phyloP scores from a whole-genome alignment of 2,329 filamentous ascomycete species.

The Fusarium musae region DNA sequence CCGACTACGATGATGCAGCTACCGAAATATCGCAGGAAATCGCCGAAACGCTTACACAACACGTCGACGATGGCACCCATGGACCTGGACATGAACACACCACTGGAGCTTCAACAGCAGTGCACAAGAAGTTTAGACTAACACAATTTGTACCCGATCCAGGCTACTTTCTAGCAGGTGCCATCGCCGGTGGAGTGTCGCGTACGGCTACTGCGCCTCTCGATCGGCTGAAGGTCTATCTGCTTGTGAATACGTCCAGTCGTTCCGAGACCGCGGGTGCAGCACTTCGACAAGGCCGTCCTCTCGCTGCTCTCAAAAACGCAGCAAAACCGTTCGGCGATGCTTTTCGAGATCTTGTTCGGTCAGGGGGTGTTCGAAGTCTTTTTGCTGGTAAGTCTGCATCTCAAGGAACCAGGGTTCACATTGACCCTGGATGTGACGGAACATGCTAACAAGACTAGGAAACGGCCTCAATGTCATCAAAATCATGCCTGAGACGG shows the following conservation, averaged over 20 bases:
- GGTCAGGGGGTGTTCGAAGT: conserved; percentile 84
- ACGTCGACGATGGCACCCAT: conserved; percentile 52
- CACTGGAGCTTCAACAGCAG: conserved; percentile 49
- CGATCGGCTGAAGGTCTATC: conserved; percentile 96
- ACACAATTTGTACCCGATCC: conserved; percentile 80
- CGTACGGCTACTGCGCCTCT: conserved; percentile 95
- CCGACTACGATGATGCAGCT: conserved; percentile 39
- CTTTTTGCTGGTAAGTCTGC: conserved; percentile 85
- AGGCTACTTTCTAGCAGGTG: conserved; percentile 99
- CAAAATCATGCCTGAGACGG: conserved; percentile 98
- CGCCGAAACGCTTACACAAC: conserved; percentile 37
- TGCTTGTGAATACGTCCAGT: conserved; percentile 84
- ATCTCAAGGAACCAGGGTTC: background rate
- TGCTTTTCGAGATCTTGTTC: conserved; percentile 83
- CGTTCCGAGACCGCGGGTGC: conserved; percentile 65
- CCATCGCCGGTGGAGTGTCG: conserved; percentile 92
- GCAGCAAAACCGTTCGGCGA: conserved; percentile 75
- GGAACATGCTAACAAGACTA: conserved; percentile 51
- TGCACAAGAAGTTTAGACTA: conserved; percentile 63
- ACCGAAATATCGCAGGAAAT: conserved; percentile 39
- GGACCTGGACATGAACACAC: conserved; percentile 38
- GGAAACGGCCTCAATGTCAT: conserved; percentile 96
- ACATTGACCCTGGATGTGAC: background rate
- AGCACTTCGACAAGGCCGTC: conserved; percentile 76
- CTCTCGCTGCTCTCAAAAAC: conserved; percentile 71